These are phyloP conservation scores for Kazachstania bromeliacearum DNA, from an alignment of 805 yeast genomes.

Conservation along the genomic window DNA sequence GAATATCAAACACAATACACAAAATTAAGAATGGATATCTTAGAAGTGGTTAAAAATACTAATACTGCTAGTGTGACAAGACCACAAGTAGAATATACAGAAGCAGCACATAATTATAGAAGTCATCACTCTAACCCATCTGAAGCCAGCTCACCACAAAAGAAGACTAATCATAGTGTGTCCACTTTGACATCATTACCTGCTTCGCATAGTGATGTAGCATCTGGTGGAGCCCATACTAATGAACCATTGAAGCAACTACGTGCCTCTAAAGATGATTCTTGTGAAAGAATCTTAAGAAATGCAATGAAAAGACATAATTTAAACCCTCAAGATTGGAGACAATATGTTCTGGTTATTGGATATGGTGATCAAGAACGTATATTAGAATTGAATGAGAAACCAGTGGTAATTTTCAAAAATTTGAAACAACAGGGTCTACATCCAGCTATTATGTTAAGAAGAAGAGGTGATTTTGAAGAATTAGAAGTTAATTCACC, in stretches of 20 bases:
- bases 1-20: slow-evolving; percentile 27
- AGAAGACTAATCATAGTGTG: too few relatives aligned
- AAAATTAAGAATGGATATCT: slow-evolving; percentile 22
- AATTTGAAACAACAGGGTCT: slow-evolving; percentile 77
- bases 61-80: not conserved
- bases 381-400: slow-evolving; percentile 71
- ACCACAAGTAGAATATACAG: too few relatives aligned
- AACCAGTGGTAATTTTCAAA: slow-evolving; percentile 77
- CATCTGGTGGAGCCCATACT: too few relatives aligned
- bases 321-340: slow-evolving; percentile 71
- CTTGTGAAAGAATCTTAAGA: slow-evolving; percentile 78
- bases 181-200: not conserved
- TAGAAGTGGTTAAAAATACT: slow-evolving; percentile 21
- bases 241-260: slow-evolving; percentile 74
- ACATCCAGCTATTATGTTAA: slow-evolving; percentile 84
- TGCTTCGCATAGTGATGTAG: too few relatives aligned
- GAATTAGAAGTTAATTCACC: slow-evolving; percentile 7
- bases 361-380: slow-evolving; percentile 89
- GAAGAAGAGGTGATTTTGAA: slow-evolving; percentile 60
- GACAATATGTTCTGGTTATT: slow-evolving; percentile 78
- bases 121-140: not conserved
- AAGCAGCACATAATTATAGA: too few relatives aligned
- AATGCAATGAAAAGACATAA: slow-evolving; percentile 83
- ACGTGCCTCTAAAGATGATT: slow-evolving; percentile 81
- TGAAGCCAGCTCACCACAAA: not conserved